phyloP scores from a whole-genome alignment of 306 rosid genomes.

The Prunus salicina region DNA sequence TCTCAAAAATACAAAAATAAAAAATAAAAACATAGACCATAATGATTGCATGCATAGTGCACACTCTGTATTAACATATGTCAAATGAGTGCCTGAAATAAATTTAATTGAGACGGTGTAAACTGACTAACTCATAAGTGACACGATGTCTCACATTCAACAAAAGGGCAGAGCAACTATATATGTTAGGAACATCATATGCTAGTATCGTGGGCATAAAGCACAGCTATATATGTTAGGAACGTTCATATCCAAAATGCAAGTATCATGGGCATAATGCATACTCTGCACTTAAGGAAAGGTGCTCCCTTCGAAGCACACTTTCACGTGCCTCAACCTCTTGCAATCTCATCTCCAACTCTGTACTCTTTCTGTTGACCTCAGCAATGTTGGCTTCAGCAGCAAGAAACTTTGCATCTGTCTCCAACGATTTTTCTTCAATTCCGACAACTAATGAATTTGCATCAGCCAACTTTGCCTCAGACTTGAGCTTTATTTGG shows the following conservation, averaged over 20 bases:
- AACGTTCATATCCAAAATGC: not conserved
- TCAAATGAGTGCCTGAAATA: not conserved
- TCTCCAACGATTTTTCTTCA: conserved; percentile 66
- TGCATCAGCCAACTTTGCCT: conserved; percentile 65
- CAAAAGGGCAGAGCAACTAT: not conserved
- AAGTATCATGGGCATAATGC: conserved; percentile 13
- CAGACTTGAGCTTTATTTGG: conserved; percentile 45
- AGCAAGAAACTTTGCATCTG: conserved; percentile 60
- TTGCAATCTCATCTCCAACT: conserved; percentile 69
- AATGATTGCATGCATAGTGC: not conserved
- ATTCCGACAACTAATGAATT: conserved; percentile 61
- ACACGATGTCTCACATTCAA: not conserved
- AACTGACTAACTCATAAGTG: not conserved
- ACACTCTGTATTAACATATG: not conserved
- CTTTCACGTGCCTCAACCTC: conserved; percentile 73
- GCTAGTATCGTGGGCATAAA: not conserved
- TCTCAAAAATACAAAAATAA: not conserved
- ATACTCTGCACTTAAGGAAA: conserved; percentile 68
- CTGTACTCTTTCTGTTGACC: conserved; percentile 63
- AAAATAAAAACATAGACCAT: not conserved
- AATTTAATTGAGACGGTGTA: not conserved
- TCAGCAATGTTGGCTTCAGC: conserved; percentile 80
- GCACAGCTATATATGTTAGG: too few species aligned
- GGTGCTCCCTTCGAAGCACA: conserved; percentile 62
- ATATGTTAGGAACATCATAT: not conserved